Evolutionary conservation across 345 rosid genomes (phyloP), one percentile per base, ranked within the genome.

Genomic region (Kandelia obovata): DNA sequence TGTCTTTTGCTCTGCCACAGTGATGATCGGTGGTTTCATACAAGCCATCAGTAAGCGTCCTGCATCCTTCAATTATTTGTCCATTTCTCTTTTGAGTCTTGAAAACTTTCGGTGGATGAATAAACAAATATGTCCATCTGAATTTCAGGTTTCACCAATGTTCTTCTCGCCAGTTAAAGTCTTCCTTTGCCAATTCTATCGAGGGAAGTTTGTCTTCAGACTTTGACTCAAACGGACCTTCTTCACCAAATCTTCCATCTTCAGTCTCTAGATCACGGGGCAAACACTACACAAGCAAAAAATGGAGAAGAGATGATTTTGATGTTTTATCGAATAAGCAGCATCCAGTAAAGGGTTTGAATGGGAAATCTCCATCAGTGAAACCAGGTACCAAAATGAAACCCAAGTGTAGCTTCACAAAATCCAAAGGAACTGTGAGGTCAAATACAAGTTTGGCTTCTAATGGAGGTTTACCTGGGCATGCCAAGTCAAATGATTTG

Each of bases 221-320:
- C 49, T 71, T 74, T 16, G 83, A 76, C 53, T 52, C 67, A 19
- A 52, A 62, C 20, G 77, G 67, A 23, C 53, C 49, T 60, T 67
- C 71, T 62, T 85, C 90, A 8, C 83, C 86, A 0, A 67, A 75
- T 26, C 78, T 82, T 65, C 83, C 89, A 23, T 69, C 77, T 32
- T 84, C 88, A 0, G 88, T 88, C 37, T 85, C 88, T 28, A 75
- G 78, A 80, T 88, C 92, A 53, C 83, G 88, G 73, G 90, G 92
- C 26, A 86, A 83, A 71, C 83, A 84, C 68, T 81, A 76, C 65
- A 55, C 34, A 37, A 78, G 73, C 72, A 73, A 73, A 71, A 79
- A 68, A 53, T 64, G 74, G 81, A 52, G 64, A 71, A 71, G 67
- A 43, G 75, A 56, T 30, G 62, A 37, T 58, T 21, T 28, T 49